Base-by-base conservation (phyloP, 805 yeast species). In the Candida golubevii region DNA sequence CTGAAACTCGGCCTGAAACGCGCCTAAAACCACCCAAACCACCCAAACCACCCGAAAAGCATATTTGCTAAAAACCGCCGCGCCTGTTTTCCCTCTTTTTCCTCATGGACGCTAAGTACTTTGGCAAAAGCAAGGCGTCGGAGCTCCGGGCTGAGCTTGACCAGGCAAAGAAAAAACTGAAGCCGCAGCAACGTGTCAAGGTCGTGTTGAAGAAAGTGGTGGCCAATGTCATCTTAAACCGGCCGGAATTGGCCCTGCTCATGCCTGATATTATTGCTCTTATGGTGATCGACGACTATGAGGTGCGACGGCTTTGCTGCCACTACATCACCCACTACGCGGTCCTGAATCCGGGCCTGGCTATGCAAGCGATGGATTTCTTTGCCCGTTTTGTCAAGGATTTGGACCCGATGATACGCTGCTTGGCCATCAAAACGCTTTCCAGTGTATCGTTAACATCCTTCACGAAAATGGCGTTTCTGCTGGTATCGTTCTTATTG, bases 141-240 rank as follows among this genome's bases (percentile, higher is more conserved):
- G 77, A 71, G 49, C 54, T 71, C 39, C 61, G 60, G 41, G 71
- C 70, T 8, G 77, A 71, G 50, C 52, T 71, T 39, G 73, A 67
- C 27, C 73, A 67, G 55, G 74, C 74, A 26, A 55, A 60, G 48
- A 70, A 67, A 53, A 71, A 70, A 48, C 63, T 69, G 35, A 68
- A 67, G 47, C 71, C 75, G 8, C 68, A 63, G 30, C 53, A 54
- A 26, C 60, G 70, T 31, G 57, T 71, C 49, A 66, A 63, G 49
- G 46, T 60, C 28, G 65, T 69, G 6, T 55, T 91, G 56, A 83
- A 82, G 61, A 85, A 85, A 56, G 76, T 88, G 26, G 72, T 90
- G 7, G 91, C 96, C 35, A 90, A 89, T 62, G 75, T 88, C 63
- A 83, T 95, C 6, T 73, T 88, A 64, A 88, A 89, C 39, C 88